Base-by-base conservation (phyloP, 2,329 filamentous ascomycete species). In the Xylaria hypoxylon region DNA sequence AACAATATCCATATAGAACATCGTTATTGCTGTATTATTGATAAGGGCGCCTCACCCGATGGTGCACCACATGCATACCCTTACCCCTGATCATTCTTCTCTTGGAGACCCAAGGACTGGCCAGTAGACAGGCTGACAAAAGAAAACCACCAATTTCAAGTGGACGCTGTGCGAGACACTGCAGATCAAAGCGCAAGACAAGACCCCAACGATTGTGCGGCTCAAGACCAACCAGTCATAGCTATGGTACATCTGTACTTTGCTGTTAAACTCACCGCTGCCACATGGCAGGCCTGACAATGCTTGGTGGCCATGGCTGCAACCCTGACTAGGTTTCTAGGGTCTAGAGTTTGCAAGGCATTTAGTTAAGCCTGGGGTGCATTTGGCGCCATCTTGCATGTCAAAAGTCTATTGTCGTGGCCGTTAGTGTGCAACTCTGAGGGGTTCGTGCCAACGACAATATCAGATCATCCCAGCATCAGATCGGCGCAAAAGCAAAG, bases 321-420 rank as follows among this genome's bases (percentile, higher is more conserved):
- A 59, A 66, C 59, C 53, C 47, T 55, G 45, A 11, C 51, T 24
- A 33, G 48, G 52, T 59, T 45, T 42, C n/a, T 47, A 38, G 53
- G 55, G 55, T 48, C 42, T 45, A 45, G 31, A 63, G 33, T 51
- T 59, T 35, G 50, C 48, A 26, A 60, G 53, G 52, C 47, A 55
- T 38, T 52, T 47, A 59, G 56, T 56, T 44, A 44, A 65, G 50
- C 48, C 61, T 67, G 62, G 62, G 62, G 65, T 65, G 62, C 61
- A 64, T 64, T 59, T 57, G 52, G 62, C 62, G 62, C 62, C 62
- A 65, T 65, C 62, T 65, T 65, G 65, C 65, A 64, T 65, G 51
- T 35, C 51, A 31, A 57, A 38, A 44, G 50, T 62, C 38, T 61
- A 62, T 53, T 56, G 48, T 61, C 38, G 61, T 45, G 28, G 61